Evolutionary conservation across 805 yeast species (phyloP), one percentile per base, ranked within the genome.

Genomic region (Limtongia smithiae): DNA sequence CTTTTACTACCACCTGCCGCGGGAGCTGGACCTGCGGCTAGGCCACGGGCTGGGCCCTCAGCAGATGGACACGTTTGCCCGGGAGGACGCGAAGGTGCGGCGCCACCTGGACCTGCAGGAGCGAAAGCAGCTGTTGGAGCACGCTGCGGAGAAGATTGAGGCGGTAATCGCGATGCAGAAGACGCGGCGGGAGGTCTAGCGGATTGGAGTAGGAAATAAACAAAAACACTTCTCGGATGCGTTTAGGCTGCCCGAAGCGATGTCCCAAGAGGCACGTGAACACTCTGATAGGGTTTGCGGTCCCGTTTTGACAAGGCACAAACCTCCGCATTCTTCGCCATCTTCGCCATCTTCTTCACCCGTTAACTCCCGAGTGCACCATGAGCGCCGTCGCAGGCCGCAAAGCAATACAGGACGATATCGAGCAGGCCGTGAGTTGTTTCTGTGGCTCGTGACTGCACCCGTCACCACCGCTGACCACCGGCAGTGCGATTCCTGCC

Each of bases 1-100:
- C 68, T 93, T 93, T 64, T 94, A 91, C 65, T 93, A 94, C 67
- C 88, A 89, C 60, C 91, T 93, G 68, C 97, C 99, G 2, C 77
- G 97, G 51, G 97, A 89, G 67, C 74, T 93, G 54, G 99, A 93
- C 65, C 73, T 74, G 44, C 80, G 81, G 57, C 76, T 93, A 48
- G 81, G 82, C 41, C 72, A 74, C 52, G 74, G 75, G 36, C 71
- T 93, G 62, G 72, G 79, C 7, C 75, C 76, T 43, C 94, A 87
- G 46, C 94, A 90, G 63, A 76, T 93, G 43, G 97, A 90, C 62
- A 69, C 70, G 51, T 87, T 91, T 70, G 98, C 98, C 0, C 87
- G 88, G 60, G 97, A 93, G 68, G 96, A 93, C 68, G 93, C 96
- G 18, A 85, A 82, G 68, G 80, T 94, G 49, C 84, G 84, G 65